Base-by-base conservation (phyloP, 345 rosid species). In the Hevea brasiliensis region DNA sequence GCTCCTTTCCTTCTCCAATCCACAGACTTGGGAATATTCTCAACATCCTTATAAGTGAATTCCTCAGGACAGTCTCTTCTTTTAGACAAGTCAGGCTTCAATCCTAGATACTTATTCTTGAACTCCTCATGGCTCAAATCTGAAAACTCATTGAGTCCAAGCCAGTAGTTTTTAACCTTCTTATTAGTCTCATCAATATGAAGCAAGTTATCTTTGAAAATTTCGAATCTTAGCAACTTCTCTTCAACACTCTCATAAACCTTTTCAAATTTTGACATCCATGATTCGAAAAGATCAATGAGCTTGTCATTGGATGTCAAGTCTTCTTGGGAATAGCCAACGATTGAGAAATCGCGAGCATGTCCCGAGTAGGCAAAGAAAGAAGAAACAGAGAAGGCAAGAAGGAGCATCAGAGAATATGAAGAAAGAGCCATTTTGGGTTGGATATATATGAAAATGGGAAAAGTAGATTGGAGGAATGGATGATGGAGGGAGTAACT, bases 1-100 rank as follows among this genome's bases (percentile, higher is more conserved):
- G 81, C 77, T 14, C 81, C 77, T 64, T 73, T 78, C 81, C 73
- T 73, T 69, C 81, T 68, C 81, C 81, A 78, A 32, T 78, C 81
- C 24, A 73, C 72, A 13, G 81, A 64, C 61, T 73, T 78, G 10
- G 81, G 81, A 63, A 78, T 63, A 12, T 40, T 48, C 12, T 0
- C 12, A 24, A 62, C 74, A 47, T 68, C 71, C 71, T 73, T 64
- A 35, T 78, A 77, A 27, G 64, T 45, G 63, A 72, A 67, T 42
- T 67, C 68, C 17, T 67, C 32, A 12, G 71, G 9, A 53, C 24
- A 18, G 7, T 66, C 64, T 68, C 59, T 67, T 24, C 42, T 67
- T 27, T 23, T 29, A 14, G 72, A 27, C 41, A 67, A 3, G 41
- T 56, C 66, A 55, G 62, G 60, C 35, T 73, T 78, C 53, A 78